Evolutionary conservation across 2,329 filamentous ascomycete species (phyloP).

Genomic region (Dendrostoma leiphaemia): DNA sequence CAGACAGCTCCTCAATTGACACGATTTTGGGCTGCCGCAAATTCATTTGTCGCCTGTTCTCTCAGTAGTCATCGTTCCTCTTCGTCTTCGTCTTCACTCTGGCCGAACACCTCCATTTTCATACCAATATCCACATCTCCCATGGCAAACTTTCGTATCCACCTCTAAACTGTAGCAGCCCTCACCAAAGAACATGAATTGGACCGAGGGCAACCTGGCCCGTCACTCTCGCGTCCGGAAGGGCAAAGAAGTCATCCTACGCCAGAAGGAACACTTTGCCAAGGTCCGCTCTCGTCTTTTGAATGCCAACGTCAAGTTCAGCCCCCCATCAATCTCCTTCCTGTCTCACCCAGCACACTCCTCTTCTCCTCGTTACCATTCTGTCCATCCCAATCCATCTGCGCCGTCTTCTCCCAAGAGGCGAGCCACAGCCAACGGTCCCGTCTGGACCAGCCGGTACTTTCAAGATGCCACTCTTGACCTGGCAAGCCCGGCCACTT

Average conservation of each 20-base stretch:
- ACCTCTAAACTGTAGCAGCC: background rate
- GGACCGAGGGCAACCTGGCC: conserved; percentile 46
- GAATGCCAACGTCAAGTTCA: conserved; percentile 27
- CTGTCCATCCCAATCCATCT: background rate
- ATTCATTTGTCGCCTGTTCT: background rate
- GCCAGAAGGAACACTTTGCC: conserved; percentile 48
- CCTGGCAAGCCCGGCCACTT: background rate
- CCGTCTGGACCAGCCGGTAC: conserved; percentile 5
- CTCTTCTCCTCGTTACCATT: conserved; percentile 18
- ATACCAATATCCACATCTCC: background rate
- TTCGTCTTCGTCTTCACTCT: background rate
- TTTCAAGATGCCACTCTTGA: background rate
- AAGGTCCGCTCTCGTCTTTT: conserved; percentile 35
- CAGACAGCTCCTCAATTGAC: background rate
- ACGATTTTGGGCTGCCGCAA: background rate
- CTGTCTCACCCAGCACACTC: conserved; percentile 13
- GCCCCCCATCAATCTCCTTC: conserved; percentile 32
- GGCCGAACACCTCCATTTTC: background rate
- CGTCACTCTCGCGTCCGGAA: conserved; percentile 37
- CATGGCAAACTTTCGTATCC: background rate
- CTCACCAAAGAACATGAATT: conserved; percentile 43
- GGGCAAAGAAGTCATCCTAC: conserved; percentile 33
- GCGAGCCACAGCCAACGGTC: background rate
- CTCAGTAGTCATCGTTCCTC: background rate
- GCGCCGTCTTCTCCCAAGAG: conserved; percentile 14